phyloP scores from a whole-genome alignment of 2,329 filamentous ascomycete species.

The Exophiala spinifera region DNA sequence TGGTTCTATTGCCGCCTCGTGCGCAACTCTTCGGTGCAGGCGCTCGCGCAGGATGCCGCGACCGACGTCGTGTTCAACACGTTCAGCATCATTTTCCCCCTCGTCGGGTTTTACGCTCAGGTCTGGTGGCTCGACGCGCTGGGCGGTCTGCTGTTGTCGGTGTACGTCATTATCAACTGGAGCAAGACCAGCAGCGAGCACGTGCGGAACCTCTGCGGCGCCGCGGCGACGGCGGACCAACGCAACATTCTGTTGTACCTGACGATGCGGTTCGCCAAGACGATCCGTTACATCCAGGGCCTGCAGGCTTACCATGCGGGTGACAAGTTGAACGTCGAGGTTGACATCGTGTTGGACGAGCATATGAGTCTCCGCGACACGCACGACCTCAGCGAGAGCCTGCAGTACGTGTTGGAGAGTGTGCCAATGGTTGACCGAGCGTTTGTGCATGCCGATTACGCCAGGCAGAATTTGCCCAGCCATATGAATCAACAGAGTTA shows the following conservation, averaged over 20 bases:
- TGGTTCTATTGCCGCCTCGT: constrained; percentile 88
- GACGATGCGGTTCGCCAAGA: constrained; percentile 88
- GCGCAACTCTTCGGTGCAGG: constrained; percentile 81
- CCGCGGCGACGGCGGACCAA: constrained; percentile 74
- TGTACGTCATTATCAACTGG: constrained; percentile 79
- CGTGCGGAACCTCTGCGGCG: constrained; percentile 76
- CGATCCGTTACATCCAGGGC: constrained; percentile 81
- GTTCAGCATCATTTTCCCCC: constrained; percentile 82
- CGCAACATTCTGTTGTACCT: constrained; percentile 83
- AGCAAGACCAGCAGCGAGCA: constrained; percentile 69
- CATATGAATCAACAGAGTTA: constrained; percentile 35
- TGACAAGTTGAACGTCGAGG: constrained; percentile 78
- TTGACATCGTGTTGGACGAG: constrained; percentile 79
- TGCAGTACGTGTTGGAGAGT: constrained; percentile 82
- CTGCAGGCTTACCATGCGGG: constrained; percentile 81
- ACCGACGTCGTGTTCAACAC: constrained; percentile 88
- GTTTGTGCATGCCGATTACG: constrained; percentile 56
- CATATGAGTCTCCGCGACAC: constrained; percentile 72
- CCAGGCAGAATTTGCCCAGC: constrained; percentile 43
- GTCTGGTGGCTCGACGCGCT: constrained; percentile 83
- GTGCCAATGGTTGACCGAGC: constrained; percentile 74
- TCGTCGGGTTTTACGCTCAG: constrained; percentile 70
- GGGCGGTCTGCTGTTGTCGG: constrained; percentile 73
- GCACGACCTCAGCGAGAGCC: constrained; percentile 72
- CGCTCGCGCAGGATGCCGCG: constrained; percentile 65